Base-by-base conservation (phyloP, 495 filamentous ascomycete species). In the Tirmania nivea region DNA sequence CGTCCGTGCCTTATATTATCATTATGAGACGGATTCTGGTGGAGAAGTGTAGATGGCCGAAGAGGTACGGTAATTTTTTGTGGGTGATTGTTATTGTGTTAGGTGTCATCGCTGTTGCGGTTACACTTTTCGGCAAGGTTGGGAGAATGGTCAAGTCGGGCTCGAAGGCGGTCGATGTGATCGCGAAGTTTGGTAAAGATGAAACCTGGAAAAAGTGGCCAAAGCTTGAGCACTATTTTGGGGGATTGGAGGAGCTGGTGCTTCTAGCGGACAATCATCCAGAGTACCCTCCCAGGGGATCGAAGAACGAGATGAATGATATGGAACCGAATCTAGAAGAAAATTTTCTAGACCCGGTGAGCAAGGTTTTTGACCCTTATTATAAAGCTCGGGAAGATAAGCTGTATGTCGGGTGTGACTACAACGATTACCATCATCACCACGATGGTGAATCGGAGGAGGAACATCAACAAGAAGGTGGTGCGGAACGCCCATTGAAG, bases 321-420 rank as follows among this genome's bases (percentile, higher is more conserved):
- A 31, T 7, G 25, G 25, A 31, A 3, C 25, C 25, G 3, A 31
- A 31, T 31, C 25, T 31, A 3, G 7, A 31, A 31, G 25, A 3
- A 3, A 31, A 31, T 7, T 31, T 31, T 20, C 45, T 47, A 34
- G 42, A 8, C 9, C 56, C 37, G 19, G 50, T 45, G 49, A 57
- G 55, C 9, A 52, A 39, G n/a, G 55, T 34, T 16, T 64, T 52
- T 48, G 50, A 48, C 11, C 61, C 61, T 16, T 64, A 64, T 11
- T 57, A 60, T 31, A 11, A 20, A 19, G 42, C 48, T n/a, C 37
- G 48, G 2, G 51, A 48, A 20, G 62, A 63, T 53, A 25, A 12
- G 21, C 48, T 48, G 5, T 8, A 16, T 11, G 60, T 54, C 57
- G 49, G 51, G 35, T 54, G 61, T 19, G 45, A 47, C 16, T 62